Percentiles rank a stretch among this genome's conserved stretches.
phyloP scores from a whole-genome alignment of 257 asterid genomes.

The Anisodus acutangulus region DNA sequence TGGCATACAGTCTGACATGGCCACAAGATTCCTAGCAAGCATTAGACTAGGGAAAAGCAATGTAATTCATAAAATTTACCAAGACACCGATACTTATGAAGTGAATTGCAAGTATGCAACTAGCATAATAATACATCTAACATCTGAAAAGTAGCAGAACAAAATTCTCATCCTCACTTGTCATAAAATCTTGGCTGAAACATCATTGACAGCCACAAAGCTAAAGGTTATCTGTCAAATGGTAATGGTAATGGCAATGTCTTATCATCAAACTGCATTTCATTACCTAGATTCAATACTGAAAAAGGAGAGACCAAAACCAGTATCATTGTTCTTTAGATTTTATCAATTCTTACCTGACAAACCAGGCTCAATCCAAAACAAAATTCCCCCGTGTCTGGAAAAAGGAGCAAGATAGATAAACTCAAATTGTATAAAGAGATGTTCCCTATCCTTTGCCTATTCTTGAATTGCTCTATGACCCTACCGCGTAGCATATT shows the following conservation, averaged over 20 bases:
- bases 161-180: neutral
- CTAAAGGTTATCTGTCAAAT: neutral
- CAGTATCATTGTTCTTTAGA: neutral
- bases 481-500: constrained; percentile 31
- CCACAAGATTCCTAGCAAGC: neutral
- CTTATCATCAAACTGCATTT: constrained; percentile 2
- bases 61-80: neutral
- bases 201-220: neutral
- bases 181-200: neutral
- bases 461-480: constrained; percentile 20
- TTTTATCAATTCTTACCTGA: constrained; percentile 34
- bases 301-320: constrained; percentile 33
- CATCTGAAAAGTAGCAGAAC: neutral
- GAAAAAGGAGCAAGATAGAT: constrained; percentile 14
- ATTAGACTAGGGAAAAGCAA: neutral
- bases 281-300: neutral
- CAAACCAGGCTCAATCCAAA: constrained; percentile 29
- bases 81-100: neutral
- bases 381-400: constrained; percentile 27
- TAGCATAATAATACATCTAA: neutral
- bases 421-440: constrained; percentile 34
- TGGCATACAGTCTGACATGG: neutral
- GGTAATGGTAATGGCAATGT: neutral
- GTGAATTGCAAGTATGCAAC: neutral
- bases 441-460: constrained; percentile 29